Conservation (phyloP, 345 rosid genomes). For the Eucalyptus guilfoylei region DNA sequence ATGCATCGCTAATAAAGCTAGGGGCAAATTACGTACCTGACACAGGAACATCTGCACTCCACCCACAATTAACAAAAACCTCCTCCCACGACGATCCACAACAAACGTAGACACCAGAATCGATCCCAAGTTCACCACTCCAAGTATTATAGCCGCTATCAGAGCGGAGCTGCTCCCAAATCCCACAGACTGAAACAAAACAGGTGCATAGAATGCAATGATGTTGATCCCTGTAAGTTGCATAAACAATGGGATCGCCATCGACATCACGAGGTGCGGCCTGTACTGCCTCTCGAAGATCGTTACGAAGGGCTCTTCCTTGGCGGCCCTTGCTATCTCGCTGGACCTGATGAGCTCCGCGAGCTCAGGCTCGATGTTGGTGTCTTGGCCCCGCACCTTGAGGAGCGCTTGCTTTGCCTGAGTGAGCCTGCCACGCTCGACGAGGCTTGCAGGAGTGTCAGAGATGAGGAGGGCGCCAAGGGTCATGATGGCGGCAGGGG, state of each 20-base stretch:
- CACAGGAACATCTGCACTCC: slow-evolving; percentile 58
- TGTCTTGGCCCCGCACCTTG: slow-evolving; percentile 29
- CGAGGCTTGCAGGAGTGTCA: slow-evolving; percentile 68
- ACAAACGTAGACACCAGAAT: slow-evolving; percentile 40
- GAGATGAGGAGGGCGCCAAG: slow-evolving; percentile 53
- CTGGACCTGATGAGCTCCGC: slow-evolving; percentile 36
- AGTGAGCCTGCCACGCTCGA: slow-evolving; percentile 47
- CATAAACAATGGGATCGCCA: slow-evolving; percentile 60
- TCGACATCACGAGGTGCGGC: slow-evolving; percentile 64
- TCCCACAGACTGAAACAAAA: slow-evolving; percentile 67
- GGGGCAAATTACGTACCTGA: slow-evolving; percentile 26
- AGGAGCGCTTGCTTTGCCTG: slow-evolving; percentile 38
- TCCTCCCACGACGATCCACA: slow-evolving; percentile 70
- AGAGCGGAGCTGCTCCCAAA: slow-evolving; percentile 59
- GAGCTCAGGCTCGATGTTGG: slow-evolving; percentile 44
- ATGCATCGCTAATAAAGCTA: not conserved
- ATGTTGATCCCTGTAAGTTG: slow-evolving; percentile 72
- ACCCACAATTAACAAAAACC: slow-evolving; percentile 55
- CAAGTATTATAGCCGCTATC: slow-evolving; percentile 52
- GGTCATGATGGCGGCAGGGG: slow-evolving; percentile 71
- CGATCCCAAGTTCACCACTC: slow-evolving; percentile 55
- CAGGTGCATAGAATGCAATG: slow-evolving; percentile 79
- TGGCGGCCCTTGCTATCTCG: slow-evolving; percentile 28
- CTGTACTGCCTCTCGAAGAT: slow-evolving; percentile 55
- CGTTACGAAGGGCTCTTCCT: slow-evolving; percentile 35